Evolutionary conservation across 768 basidiomycete species (phyloP).

Genomic region (Pulveroboletus ravenelii): DNA sequence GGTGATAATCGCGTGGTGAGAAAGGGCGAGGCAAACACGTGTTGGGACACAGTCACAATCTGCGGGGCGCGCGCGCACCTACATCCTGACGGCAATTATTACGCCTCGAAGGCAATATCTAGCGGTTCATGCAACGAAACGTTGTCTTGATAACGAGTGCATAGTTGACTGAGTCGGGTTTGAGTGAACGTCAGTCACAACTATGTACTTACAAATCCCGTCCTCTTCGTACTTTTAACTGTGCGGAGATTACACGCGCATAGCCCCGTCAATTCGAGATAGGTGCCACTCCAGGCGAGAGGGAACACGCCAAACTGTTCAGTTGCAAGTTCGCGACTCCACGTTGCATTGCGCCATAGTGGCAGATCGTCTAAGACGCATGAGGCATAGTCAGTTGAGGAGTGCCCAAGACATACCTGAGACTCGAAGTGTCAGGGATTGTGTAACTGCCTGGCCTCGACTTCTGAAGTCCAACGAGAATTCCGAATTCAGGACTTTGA

Average conservation of each 20-base stretch:
- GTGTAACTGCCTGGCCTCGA: background rate
- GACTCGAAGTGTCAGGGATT: background rate
- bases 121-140: constrained; percentile 12
- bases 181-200: background rate
- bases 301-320: background rate
- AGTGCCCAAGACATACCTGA: background rate
- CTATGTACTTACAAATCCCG: background rate
- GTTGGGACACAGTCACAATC: constrained; percentile 10
- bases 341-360: constrained; percentile 5
- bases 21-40: constrained; percentile 30
- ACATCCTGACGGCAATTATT: constrained; percentile 2
- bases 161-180: background rate
- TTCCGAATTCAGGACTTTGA: background rate
- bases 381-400: background rate
- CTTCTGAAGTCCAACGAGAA: background rate
- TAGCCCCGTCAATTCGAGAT: constrained; percentile 12
- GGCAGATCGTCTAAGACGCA: background rate
- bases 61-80: constrained; percentile 13
- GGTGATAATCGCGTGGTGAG: constrained; percentile 34
- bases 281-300: constrained; percentile 8
- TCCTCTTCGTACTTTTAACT: background rate
- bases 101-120: constrained; percentile 1
- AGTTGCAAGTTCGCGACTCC: constrained; percentile 1
- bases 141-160: constrained; percentile 1
- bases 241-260: constrained; percentile 22